A percentile compares a stretch with the other conserved stretches of the same genome.
phyloP scores from a whole-genome alignment of 1,284 basidiomycete genomes.

The Ganoderma meredithae region DNA sequence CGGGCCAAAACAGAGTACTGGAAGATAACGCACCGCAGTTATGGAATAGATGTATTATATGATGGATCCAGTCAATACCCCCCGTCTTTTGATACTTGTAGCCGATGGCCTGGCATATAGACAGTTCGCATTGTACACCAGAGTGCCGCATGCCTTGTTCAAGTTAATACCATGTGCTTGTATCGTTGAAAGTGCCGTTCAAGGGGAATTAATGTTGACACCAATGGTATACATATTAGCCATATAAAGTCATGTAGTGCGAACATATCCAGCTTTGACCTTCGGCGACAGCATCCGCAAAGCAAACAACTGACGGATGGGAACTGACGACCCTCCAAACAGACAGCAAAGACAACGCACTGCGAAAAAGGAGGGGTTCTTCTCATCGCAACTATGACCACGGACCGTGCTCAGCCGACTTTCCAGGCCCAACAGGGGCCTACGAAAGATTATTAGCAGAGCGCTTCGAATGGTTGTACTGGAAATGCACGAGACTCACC shows the following conservation, averaged over 20 bases:
- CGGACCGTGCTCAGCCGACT: too few relatives aligned
- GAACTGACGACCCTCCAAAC: too few relatives aligned
- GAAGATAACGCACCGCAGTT: background rate
- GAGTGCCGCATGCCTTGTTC: background rate
- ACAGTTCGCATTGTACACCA: background rate
- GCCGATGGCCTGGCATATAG: background rate
- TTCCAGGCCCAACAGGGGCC: too few relatives aligned
- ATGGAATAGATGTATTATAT: background rate
- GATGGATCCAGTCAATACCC: background rate
- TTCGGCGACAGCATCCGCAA: too few relatives aligned
- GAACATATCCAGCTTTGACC: too few relatives aligned
- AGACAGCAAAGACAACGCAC: too few relatives aligned
- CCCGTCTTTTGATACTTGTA: background rate
- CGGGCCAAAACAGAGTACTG: background rate
- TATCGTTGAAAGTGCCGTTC: background rate
- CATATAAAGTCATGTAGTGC: too few relatives aligned
- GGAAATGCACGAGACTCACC: conserved; percentile 44
- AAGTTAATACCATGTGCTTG: background rate
- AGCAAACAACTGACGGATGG: too few relatives aligned
- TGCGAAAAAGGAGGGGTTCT: too few relatives aligned
- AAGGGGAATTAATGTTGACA: background rate
- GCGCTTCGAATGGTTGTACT: too few relatives aligned
- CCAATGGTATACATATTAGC: background rate
- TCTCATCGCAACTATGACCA: too few relatives aligned
- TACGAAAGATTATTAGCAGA: too few relatives aligned